Base-by-base conservation (phyloP, 2,329 filamentous ascomycete species). In the Penicillium hordei region DNA sequence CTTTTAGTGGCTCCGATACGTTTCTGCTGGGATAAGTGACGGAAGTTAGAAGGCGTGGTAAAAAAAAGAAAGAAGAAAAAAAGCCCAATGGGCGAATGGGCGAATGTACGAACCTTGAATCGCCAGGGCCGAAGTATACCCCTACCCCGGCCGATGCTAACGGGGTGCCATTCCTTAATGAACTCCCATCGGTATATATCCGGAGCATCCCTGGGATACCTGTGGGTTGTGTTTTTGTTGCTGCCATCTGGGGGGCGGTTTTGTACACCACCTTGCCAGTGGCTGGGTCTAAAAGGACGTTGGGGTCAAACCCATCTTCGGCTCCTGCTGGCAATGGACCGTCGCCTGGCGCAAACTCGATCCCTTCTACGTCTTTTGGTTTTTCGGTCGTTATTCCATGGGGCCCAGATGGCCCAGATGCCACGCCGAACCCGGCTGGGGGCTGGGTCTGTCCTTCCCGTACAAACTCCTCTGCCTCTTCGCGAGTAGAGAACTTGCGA, bases 381-480 rank as follows among this genome's bases (percentile, higher is more conserved):
- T 64, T 74, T 52, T 79, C 76, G 10, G 68, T 68, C 52, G 70
- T 76, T 63, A 79, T 75, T 2, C 76, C 73, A 21, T 72, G 72
- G 3, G 71, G 70, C 7, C 64, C 64, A 36, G 70, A 43, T 5
- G 63, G 53, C 58, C 75, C 77, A 64, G 76, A 75, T n/a, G 65
- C 50, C 6, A 67, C 60, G 33, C 67, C 69, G 61, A 71, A 63
- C 29, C 67, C 67, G 39, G 64, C 71, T 43, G 64, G 68, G 60
- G 53, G 66, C 61, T 49, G 61, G 56, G 13, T 53, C 45, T 70
- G 70, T 23, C 77, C 76, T 40, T 81, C 67, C 3, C 59, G 68
- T 49, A 96, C 89, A 71, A 90, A 97, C 21, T 85, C 85, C 68
- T 93, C 86, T 0, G 93, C 93, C 72, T 95, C 91, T 57, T 80